Evolutionary conservation across 306 rosid species (phyloP).

Genomic region (Amphicarpaea edgeworthii): DNA sequence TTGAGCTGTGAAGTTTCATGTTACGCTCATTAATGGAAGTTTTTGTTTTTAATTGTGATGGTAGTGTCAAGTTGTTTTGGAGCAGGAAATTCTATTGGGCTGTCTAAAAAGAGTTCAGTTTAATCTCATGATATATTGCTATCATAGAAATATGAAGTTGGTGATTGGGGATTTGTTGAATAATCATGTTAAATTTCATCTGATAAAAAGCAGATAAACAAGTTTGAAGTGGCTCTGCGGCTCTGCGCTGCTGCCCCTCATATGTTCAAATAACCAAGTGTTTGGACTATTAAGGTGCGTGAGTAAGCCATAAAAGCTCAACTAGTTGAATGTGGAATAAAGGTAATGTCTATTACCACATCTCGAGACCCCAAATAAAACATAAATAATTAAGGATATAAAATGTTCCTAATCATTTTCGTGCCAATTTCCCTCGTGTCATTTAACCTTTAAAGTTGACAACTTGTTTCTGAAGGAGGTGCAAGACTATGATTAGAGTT

Average conservation of each 20-base stretch:
- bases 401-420: not conserved
- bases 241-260: not conserved
- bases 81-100: not conserved
- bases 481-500: not conserved
- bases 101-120: not conserved
- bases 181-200: conserved; percentile 6
- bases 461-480: not conserved
- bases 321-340: not conserved
- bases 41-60: not conserved
- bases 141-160: not conserved
- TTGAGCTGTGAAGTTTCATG: not conserved
- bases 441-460: not conserved
- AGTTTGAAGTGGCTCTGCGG: not conserved
- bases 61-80: not conserved
- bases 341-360: not conserved
- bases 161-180: not conserved
- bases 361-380: not conserved
- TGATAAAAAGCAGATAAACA: not conserved
- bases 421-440: not conserved
- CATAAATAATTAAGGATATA: not conserved
- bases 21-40: not conserved
- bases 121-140: not conserved
- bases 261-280: not conserved
- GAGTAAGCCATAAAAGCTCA: not conserved
- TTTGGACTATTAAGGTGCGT: not conserved